These are phyloP conservation scores for Cadophora sp. DNA, from an alignment of 2,329 filamentous ascomycete genomes.

Conservation along the genomic window DNA sequence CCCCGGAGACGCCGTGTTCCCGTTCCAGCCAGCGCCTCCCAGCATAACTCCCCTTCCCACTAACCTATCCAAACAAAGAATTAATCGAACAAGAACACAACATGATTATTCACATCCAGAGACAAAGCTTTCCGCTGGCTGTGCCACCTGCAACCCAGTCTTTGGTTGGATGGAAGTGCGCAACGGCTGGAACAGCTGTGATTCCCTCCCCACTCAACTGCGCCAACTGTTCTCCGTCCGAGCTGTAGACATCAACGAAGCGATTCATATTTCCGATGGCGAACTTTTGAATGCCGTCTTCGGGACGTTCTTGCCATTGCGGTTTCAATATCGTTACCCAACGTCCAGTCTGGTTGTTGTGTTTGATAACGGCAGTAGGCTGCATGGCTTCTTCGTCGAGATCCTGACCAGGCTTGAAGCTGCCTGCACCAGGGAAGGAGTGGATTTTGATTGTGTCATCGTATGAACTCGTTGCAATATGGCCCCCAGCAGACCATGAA, in stretches of 20 bases:
- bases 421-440: constrained; percentile 68
- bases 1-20: constrained; percentile 9
- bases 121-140: constrained; percentile 87
- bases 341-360: constrained; percentile 95
- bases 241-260: constrained; percentile 89
- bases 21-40: not conserved
- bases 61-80: not conserved
- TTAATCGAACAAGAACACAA: not conserved
- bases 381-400: constrained; percentile 69
- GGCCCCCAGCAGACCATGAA: constrained; percentile 83
- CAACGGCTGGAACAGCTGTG: constrained; percentile 91
- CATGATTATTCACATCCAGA: constrained; percentile 48
- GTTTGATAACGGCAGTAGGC: constrained; percentile 72
- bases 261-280: constrained; percentile 97
- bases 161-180: constrained; percentile 83
- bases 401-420: constrained; percentile 65
- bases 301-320: constrained; percentile 86
- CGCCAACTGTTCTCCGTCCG: constrained; percentile 83
- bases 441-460: constrained; percentile 96
- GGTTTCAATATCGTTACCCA: constrained; percentile 87
- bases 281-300: constrained; percentile 84
- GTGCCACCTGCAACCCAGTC: constrained; percentile 95
- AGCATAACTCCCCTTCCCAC: not conserved
- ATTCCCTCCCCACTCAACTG: constrained; percentile 90
- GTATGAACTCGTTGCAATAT: constrained; percentile 91